Base-by-base conservation (phyloP, 768 basidiomycete genomes). In the Xerocomus brunneocitrinus region DNA sequence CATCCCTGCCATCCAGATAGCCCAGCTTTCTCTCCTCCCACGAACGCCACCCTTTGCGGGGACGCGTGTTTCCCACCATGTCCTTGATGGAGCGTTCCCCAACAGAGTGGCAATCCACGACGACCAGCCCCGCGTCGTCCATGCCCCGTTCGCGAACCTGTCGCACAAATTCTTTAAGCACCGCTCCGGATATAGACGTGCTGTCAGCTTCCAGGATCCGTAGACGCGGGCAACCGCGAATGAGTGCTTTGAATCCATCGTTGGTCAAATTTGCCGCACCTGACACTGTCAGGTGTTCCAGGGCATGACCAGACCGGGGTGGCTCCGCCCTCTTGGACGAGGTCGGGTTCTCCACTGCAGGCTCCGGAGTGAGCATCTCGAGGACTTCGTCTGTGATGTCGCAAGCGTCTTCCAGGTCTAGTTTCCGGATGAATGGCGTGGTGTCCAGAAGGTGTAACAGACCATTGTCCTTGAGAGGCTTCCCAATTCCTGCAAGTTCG, bases 331-430 rank as follows among this genome's bases (percentile, higher is more conserved):
- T 30, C 45, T 47, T 60, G 54, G 53, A 44, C 24, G 61, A 45
- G 7, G 39, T 32, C 30, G 55, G 36, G 16, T 48, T 49, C 31
- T 56, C 52, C 16, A 24, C 22, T 16, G 31, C 35, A 24, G 47
- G 50, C 13, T 53, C 53, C 0, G 84, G 87, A 1, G 87, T 89
- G 32, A 97, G 73, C 0, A 75, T 73, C 19, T 74, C 72, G 25
- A 95, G 67, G n/a, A 93, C 78, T 3, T 75, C 71, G 66, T 95
- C 91, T 1, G 81, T 86, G 49, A 94, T 80, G 16, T 84, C 79
- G 12, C 70, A 67, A 6, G 90, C 90, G 58, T 91, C 89, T 64
- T 95, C 94, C n/a, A 97, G 73, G 66, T 97, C 94, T 38, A 95
- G 71, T 42, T 81, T 81, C 50, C 83, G 78, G 44, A 97, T 83